phyloP scores from a whole-genome alignment of 257 asterid genomes.

The Cruciata laevipes region DNA sequence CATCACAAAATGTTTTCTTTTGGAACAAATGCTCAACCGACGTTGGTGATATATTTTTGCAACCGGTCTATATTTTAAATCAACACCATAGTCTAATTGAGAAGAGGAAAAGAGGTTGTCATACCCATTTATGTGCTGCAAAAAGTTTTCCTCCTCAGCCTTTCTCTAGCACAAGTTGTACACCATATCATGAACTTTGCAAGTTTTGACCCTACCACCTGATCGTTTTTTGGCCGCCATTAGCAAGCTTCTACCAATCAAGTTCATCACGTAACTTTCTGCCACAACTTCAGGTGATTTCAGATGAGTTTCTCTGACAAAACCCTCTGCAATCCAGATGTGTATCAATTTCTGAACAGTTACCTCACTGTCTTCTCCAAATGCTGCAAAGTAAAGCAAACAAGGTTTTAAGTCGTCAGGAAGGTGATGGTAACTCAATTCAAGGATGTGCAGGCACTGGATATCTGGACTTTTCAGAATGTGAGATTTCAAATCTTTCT shows the following conservation, averaged over 20 bases:
- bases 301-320: background rate
- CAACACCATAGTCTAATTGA: background rate
- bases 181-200: slow-evolving; percentile 8
- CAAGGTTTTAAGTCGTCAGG: slow-evolving; percentile 13
- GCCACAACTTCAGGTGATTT: slow-evolving; percentile 7
- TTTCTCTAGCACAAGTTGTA: background rate
- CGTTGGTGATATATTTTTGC: background rate
- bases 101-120: background rate
- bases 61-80: background rate
- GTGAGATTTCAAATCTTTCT: background rate
- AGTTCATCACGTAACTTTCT: slow-evolving; percentile 7
- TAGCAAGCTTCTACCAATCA: slow-evolving; percentile 15
- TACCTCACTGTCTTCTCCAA: slow-evolving; percentile 1
- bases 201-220: background rate
- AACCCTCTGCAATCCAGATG: slow-evolving; percentile 17
- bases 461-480: background rate
- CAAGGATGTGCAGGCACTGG: background rate
- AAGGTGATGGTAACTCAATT: slow-evolving; percentile 14
- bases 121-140: background rate
- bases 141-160: background rate
- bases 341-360: background rate
- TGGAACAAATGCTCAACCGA: background rate
- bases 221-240: background rate
- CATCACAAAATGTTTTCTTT: background rate
- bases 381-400: slow-evolving; percentile 16